phyloP scores from a whole-genome alignment of 148 eudicot genomes.

The Rheum nobile region DNA sequence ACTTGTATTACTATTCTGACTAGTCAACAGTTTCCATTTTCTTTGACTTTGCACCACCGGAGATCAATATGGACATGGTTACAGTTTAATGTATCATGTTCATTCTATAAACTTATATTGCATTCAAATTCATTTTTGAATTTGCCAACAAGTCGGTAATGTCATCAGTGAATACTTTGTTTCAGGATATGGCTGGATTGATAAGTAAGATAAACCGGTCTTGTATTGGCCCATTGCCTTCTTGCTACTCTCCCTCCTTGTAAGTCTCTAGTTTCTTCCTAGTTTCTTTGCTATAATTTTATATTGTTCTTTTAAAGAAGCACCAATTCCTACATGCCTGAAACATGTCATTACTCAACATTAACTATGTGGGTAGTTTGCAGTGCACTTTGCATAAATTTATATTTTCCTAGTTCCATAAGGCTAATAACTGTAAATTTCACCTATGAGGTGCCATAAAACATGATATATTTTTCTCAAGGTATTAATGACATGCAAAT shows the following conservation, averaged over 20 bases:
- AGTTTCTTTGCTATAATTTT: neutral
- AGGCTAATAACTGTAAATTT: neutral
- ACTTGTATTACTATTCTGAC: neutral
- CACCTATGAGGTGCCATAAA: neutral
- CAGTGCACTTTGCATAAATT: neutral
- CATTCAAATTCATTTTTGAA: neutral
- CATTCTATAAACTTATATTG: neutral
- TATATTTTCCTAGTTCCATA: neutral
- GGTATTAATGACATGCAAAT: neutral
- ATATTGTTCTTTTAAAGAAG: neutral
- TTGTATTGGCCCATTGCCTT: conserved; percentile 92
- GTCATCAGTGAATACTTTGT: conserved; percentile 11
- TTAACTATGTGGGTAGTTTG: neutral
- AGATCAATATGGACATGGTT: neutral
- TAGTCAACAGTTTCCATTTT: neutral
- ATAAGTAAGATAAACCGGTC: conserved; percentile 96
- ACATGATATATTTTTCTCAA: neutral
- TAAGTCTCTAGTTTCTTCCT: conserved; percentile 28
- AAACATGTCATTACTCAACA: neutral
- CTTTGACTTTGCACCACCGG: neutral
- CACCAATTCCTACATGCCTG: neutral
- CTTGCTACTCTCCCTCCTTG: conserved; percentile 93
- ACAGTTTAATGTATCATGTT: neutral
- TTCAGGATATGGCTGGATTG: conserved; percentile 98
- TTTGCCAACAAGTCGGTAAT: neutral